Base-by-base conservation (phyloP, 176 grass and related monocot genomes). In the Rhynchospora breviuscula region DNA sequence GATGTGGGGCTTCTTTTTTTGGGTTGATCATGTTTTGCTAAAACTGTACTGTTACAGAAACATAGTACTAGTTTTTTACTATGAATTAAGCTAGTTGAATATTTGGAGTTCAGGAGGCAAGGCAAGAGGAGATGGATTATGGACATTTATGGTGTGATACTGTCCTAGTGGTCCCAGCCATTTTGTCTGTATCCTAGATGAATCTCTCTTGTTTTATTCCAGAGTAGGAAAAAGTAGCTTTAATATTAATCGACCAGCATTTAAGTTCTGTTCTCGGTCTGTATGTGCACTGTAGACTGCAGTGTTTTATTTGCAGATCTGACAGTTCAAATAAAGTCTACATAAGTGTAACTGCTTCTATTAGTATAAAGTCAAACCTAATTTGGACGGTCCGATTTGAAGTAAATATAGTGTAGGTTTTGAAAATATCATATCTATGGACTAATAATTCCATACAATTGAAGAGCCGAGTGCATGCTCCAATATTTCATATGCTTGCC, bases 11-110 rank as follows among this genome's bases (percentile, higher is more conserved):
- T n/a, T 62, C 49, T 53, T 80, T 65, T 82, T 67, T 51, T 19
- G n/a, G 46, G 71, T 53, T 47, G 80, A 18, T 40, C 35, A 40
- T 68, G 60, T 68, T 67, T 82, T 67, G 45, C 59, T 82, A 53
- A 66, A 51, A 7, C 14, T 82, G 60, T 82, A 53, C 61, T 82
- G 80, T 35, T 64, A 82, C 45, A 25, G 43, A 82, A 67, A 35
- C 73, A 75, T 53, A 56, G 73, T 78, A 57, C 56, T 75, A 51
- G 31, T 78, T 56, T 78, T 17, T 76, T 18, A 57, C 10, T 56
- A 57, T 31, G 25, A 75, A 23, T 56, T 52, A 56, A 53, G 23
- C 25, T 77, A 57, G 73, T 54, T 77, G 12, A 77, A 77, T 77
- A 19, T 77, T 51, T 78, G 48, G 22, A 78, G 57, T 78, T 49